phyloP scores from a whole-genome alignment of 1,284 basidiomycete genomes.

The Sutorius eximius region DNA sequence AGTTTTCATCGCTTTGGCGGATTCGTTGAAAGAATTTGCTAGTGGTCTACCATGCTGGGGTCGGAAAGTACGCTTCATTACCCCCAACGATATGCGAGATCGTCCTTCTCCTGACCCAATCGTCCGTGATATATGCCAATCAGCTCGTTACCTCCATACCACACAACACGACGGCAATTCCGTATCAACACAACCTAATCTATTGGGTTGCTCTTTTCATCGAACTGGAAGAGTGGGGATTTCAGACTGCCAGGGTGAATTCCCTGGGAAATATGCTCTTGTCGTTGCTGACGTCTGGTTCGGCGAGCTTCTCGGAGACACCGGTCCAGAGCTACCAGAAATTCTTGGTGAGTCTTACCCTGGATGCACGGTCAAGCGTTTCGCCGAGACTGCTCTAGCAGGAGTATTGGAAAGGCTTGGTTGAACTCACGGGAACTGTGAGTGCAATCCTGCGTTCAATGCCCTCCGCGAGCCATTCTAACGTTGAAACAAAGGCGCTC shows the following conservation, averaged over 20 bases:
- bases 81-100: constrained; percentile 10
- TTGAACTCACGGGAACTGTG: constrained; percentile 3
- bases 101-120: not conserved
- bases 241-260: constrained; percentile 4
- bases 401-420: constrained; percentile 2
- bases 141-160: not conserved
- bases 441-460: not conserved
- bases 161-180: not conserved
- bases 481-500: not conserved
- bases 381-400: not conserved
- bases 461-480: not conserved
- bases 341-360: not conserved
- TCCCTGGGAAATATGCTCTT: constrained; percentile 6
- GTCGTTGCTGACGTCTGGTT: not conserved
- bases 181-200: constrained; percentile 4
- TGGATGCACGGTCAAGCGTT: not conserved
- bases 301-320: not conserved
- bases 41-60: constrained; percentile 7
- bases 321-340: not conserved
- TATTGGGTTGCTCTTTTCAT: constrained; percentile 2
- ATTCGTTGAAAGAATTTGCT: not conserved
- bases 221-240: not conserved
- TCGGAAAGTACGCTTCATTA: constrained; percentile 1
- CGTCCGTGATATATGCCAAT: constrained; percentile 5
- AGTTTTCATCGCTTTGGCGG: not conserved